phyloP scores from a whole-genome alignment of 2,329 filamentous ascomycete species.

The Trichophaea hybrida region DNA sequence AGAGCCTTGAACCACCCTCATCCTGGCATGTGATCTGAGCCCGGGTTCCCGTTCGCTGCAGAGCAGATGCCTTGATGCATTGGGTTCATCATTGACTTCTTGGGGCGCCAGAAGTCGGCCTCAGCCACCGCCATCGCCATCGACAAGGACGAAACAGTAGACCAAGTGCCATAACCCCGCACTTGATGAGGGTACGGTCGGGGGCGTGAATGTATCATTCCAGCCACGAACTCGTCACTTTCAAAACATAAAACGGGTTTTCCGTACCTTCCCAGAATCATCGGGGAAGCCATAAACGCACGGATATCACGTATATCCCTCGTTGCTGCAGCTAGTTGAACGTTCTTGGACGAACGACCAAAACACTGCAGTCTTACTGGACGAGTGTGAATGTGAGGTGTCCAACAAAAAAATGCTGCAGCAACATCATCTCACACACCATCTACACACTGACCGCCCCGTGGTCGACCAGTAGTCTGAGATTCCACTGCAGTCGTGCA shows the following conservation, averaged over 20 bases:
- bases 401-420: background rate
- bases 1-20: background rate
- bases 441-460: background rate
- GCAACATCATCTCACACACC: background rate
- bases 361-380: background rate
- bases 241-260: background rate
- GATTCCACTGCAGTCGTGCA: background rate
- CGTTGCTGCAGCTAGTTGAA: background rate
- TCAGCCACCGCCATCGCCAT: background rate
- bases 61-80: background rate
- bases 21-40: constrained; percentile 3
- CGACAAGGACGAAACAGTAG: background rate
- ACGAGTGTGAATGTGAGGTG: background rate
- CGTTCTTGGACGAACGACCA: background rate
- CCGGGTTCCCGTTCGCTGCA: constrained; percentile 1
- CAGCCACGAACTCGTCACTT: background rate
- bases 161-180: background rate
- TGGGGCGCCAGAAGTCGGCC: background rate
- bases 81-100: background rate
- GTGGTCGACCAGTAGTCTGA: background rate
- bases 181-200: background rate
- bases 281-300: background rate
- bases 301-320: background rate
- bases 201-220: background rate
- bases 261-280: background rate